phyloP scores from a whole-genome alignment of 2,329 filamentous ascomycete species.

The Colletotrichum gigasporum region DNA sequence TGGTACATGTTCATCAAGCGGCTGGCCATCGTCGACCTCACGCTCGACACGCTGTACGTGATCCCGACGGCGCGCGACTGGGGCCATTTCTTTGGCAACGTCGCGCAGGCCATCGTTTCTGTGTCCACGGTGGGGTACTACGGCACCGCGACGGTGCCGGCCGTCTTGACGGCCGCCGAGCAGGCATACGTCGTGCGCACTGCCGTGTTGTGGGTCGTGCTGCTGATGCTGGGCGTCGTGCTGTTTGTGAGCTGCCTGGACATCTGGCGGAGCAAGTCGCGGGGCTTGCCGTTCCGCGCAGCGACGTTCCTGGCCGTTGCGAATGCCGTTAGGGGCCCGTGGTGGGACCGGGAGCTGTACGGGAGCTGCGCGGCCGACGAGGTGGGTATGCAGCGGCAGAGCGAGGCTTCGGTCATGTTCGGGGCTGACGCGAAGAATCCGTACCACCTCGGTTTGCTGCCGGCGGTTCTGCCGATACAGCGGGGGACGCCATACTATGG shows the following conservation, averaged over 20 bases:
- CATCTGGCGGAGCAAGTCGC: constrained; percentile 15
- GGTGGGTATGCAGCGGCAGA: neutral
- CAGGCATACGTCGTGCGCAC: constrained; percentile 10
- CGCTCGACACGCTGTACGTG: neutral
- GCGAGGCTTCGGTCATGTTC: constrained; percentile 6
- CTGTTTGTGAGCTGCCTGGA: constrained; percentile 3
- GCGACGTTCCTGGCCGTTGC: constrained; percentile 16
- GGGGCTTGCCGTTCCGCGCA: neutral
- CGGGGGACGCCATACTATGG: neutral
- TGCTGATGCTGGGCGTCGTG: constrained; percentile 4
- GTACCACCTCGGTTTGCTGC: neutral
- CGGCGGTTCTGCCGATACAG: constrained; percentile 10
- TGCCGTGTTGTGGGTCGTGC: neutral
- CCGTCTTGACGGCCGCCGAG: neutral
- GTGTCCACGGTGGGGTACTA: constrained; percentile 11
- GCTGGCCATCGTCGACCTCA: constrained; percentile 3
- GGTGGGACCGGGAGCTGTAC: constrained; percentile 13
- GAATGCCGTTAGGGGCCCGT: constrained; percentile 7
- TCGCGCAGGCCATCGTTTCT: neutral
- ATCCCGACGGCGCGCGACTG: neutral
- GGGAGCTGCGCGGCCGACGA: constrained; percentile 17
- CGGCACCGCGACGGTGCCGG: constrained; percentile 5
- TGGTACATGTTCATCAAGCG: neutral
- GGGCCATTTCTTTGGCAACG: constrained; percentile 17
- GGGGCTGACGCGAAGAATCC: neutral